Conservation (phyloP, 1,284 basidiomycete genomes). For the Rhodotorula sp. region DNA sequence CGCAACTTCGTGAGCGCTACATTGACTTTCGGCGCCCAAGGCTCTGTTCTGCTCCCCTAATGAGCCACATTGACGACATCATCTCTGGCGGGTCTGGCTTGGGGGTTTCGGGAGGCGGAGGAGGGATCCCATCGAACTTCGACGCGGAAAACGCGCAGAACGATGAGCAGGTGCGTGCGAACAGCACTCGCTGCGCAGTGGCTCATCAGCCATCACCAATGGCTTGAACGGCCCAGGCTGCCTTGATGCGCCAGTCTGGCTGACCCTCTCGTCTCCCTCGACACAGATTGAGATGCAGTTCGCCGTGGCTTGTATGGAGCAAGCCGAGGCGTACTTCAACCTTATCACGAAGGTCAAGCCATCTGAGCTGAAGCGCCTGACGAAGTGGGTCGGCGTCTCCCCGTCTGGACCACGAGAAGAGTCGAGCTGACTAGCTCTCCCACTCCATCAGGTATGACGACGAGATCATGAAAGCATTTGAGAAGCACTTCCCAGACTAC, state of each 20-base stretch:
- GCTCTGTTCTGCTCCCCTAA: background rate
- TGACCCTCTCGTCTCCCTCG: background rate
- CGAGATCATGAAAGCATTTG: constrained; percentile 78
- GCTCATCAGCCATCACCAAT: background rate
- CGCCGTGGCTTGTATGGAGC: constrained; percentile 93
- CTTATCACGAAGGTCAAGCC: constrained; percentile 80
- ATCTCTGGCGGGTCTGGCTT: constrained; percentile 24
- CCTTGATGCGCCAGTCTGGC: background rate
- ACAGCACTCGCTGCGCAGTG: too few relatives aligned
- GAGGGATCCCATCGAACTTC: constrained; percentile 21
- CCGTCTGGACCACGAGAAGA: background rate
- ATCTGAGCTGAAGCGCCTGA: constrained; percentile 66
- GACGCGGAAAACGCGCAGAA: constrained; percentile 32
- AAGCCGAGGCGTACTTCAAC: constrained; percentile 96
- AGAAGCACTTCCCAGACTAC: constrained; percentile 76
- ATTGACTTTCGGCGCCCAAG: too few relatives aligned
- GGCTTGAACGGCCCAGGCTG: background rate
- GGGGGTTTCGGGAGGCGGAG: constrained; percentile 2
- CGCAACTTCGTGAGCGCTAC: background rate
- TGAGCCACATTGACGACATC: constrained; percentile 30
- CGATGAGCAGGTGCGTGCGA: constrained; percentile 21
- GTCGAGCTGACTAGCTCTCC: background rate
- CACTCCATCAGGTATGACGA: constrained; percentile 69
- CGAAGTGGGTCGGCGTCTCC: constrained; percentile 62
- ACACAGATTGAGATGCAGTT: constrained; percentile 95